Base-by-base conservation (phyloP, 495 filamentous ascomycete species). In the Pyrenopolyporus hunteri region DNA sequence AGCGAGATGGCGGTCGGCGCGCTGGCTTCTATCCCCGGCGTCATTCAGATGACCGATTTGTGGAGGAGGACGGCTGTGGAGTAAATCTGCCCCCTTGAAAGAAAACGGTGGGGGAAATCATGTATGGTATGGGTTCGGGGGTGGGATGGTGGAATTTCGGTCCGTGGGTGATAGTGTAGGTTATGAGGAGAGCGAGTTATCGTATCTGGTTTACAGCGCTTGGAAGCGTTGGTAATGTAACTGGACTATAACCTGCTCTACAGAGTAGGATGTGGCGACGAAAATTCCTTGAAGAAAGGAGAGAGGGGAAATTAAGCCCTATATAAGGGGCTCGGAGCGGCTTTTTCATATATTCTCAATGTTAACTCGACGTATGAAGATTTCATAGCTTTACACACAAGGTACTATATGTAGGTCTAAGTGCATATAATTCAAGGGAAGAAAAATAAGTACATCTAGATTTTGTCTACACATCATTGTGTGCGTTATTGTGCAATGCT, bases 21-120 rank as follows among this genome's bases (percentile, higher is more conserved):
- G 48, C 76, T 92, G 23, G 89, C 85, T 10, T 82, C 73, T 48
- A 71, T 92, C 33, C 86, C 85, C 0, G 88, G 89, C 0, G 67
- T 86, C 14, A 77, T 89, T 51, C 85, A 87, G 70, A 81, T 96
- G 59, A 71, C 84, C 58, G 86, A 87, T 63, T 66, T 82, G 59
- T 91, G 88, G 88, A 81, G 69, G 63, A 67, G 73, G 53, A 75
- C 75, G 22, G 75, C 39, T n/a, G 42, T 69, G 25, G 70, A 59
- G 59, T 48, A 65, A n/a, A 16, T 13, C 19, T 16, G 0, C 10
- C 4, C 9, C 9, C 9, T 29, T n/a, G n/a, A n/a, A 17, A 32
- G 4, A 25, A 14, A 2, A 7, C 11, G 22, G 37, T 22, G 6
- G 25, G 14, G 37, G 36, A n/a, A n/a, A n/a, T n/a, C n/a, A n/a